Base-by-base conservation (phyloP, 148 eudicot species). In the Spergularia bocconei region DNA sequence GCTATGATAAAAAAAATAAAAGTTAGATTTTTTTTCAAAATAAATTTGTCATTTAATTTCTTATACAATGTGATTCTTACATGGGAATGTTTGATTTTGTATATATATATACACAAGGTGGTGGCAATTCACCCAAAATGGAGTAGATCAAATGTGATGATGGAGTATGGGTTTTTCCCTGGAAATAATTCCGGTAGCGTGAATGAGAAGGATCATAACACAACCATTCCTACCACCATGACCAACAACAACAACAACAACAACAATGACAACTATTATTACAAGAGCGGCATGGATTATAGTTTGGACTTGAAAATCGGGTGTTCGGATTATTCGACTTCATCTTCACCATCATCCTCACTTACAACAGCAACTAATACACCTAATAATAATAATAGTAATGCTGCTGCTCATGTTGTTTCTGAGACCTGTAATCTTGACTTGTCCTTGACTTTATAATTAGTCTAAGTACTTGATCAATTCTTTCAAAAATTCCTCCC, bases 91-190 rank as follows among this genome's bases (percentile, higher is more conserved):
- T 20, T 36, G 9, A 14, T 59, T 59, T 60, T 41, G 23, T 11
- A 44, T n/a, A 57, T 48, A 6, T 11, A 44, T n/a, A 57, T 48
- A 6, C 6, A 50, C 3, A 61, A 81, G 83, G 86, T 82, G 23
- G 78, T 86, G 81, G 90, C 83, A 39, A 77, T 88, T 39, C 88
- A 85, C 65, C 83, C 56, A 61, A 89, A 80, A 44, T 77, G 77
- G 67, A 69, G 33, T 54, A 66, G 71, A 66, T 55, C 81, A 38
- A 83, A 53, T 62, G 39, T 80, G 38, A 59, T 87, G 55, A 83
- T 78, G 86, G 93, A 90, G 74, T 90, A 88, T 76, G 91, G 86
- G 44, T 90, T 90, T 36, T 88, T 90, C 63, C 91, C 91, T 11
- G 76, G 29, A 63, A 65, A 36, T 53, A 41, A 44, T 9, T 54